Conservation (phyloP, 2,329 filamentous ascomycete genomes). For the Fusarium longipes region DNA sequence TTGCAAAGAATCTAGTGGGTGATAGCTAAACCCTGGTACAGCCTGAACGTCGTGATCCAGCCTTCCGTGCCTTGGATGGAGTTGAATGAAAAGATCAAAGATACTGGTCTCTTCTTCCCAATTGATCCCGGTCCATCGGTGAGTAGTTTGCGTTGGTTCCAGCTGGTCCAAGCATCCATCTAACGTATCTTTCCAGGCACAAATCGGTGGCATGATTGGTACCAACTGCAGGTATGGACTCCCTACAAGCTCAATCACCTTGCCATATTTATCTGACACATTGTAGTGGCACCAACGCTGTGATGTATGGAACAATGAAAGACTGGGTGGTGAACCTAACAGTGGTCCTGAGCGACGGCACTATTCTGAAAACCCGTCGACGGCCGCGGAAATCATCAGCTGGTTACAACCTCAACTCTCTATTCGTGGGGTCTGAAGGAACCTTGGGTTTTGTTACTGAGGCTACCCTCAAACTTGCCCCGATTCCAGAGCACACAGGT, state of each 20-base stretch:
- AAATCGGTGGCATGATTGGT: constrained; percentile 85
- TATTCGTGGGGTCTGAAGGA: constrained; percentile 85
- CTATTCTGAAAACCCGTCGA: constrained; percentile 79
- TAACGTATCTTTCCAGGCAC: constrained; percentile 63
- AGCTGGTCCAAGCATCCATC: accelerated
- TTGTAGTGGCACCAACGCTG: constrained; percentile 75
- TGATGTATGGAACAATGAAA: constrained; percentile 86
- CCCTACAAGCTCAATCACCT: accelerated
- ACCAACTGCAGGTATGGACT: constrained; percentile 70
- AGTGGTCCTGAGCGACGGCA: constrained; percentile 81
- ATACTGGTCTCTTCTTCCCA: constrained; percentile 86
- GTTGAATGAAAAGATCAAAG: constrained; percentile 77
- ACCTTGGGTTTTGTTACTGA: constrained; percentile 85
- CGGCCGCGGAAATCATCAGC: constrained; percentile 83
- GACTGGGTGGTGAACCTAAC: constrained; percentile 90
- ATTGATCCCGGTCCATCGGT: constrained; percentile 75
- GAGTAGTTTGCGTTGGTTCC: too few species aligned
- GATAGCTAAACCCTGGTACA: accelerated
- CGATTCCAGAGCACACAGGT: constrained; percentile 78
- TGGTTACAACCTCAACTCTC: constrained; percentile 82
- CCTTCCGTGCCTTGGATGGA: constrained; percentile 91
- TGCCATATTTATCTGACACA: neutral
- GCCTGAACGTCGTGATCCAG: constrained; percentile 90
- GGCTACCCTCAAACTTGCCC: constrained; percentile 81
- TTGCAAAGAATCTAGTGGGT: accelerated